Percentiles rank a stretch among this genome's conserved stretches.
Conservation (phyloP, 352 stramenopile genomes). For the Phytophthora meadii region DNA sequence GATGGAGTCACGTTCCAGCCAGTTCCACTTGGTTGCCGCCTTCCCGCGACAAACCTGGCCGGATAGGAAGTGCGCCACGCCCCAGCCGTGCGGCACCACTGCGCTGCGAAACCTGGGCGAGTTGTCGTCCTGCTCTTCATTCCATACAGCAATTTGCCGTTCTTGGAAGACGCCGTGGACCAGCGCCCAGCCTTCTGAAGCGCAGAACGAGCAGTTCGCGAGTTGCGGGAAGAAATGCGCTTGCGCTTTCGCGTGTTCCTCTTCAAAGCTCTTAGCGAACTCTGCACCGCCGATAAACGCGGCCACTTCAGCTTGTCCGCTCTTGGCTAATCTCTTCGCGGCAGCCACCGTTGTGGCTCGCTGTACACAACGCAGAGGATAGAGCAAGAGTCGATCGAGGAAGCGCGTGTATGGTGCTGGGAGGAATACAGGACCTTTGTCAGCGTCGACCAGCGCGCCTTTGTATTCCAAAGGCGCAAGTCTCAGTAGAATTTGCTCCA, state of each 20-base stretch:
- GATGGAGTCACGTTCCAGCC: conserved; percentile 71
- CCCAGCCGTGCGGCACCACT: conserved; percentile 77
- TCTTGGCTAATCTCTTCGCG: conserved; percentile 59
- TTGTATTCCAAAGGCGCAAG: conserved; percentile 65
- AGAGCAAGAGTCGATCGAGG: conserved; percentile 69
- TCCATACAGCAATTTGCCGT: conserved; percentile 40
- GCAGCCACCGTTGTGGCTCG: conserved; percentile 57
- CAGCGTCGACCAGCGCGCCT: conserved; percentile 29
- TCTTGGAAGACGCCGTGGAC: conserved; percentile 81
- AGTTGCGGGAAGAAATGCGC: conserved; percentile 71
- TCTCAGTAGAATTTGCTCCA: conserved; percentile 54
- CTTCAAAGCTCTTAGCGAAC: conserved; percentile 78
- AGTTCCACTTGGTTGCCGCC: conserved; percentile 44
- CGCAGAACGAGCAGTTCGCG: conserved; percentile 56
- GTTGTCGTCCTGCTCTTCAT: conserved; percentile 14
- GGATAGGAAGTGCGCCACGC: conserved; percentile 76
- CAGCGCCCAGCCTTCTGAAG: conserved; percentile 76
- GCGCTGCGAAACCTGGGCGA: conserved; percentile 24
- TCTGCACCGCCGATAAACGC: conserved; percentile 66
- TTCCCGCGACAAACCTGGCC: conserved; percentile 36
- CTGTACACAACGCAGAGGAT: conserved; percentile 66
- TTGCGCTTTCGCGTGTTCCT: conserved; percentile 58
- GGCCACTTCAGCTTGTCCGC: conserved; percentile 56
- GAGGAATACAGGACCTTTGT: conserved; percentile 37
- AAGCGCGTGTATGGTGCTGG: conserved; percentile 62